Evolutionary conservation across 2,329 filamentous ascomycete species (phyloP), one percentile per base, ranked within the genome.

Genomic region (Pestalotiopsis sp.): DNA sequence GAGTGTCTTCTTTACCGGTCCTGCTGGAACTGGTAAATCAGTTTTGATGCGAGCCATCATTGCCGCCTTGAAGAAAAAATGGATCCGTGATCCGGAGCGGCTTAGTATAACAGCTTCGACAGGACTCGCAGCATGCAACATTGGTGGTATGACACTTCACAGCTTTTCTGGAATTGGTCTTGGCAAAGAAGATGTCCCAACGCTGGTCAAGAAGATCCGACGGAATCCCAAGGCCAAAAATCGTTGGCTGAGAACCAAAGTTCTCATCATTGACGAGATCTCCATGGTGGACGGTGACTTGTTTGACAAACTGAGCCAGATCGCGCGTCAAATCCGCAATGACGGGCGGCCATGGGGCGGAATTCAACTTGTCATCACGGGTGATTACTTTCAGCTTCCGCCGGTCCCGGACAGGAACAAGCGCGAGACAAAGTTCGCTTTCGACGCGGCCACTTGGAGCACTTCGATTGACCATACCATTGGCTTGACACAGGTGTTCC

Each of bases 201-300:
- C 92, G 39, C 85, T 99, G 27, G 88, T 98, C 64, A 96, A 93
- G 79, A 99, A 98, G 85, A 93, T 99, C 74, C 92, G 93, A 74
- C 89, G 90, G 69, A 98, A 98, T 73, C 86, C 88, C 20, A 98
- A 98, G 78, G 94, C 94, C 25, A 95, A 93, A 77, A 92, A 90
- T 71, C 89, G 95, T 55, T 99, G 97, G 97, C 82, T 97, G 72
- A 89, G 90, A 68, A 97, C 94, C 0, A 97, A 95, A 76, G 90
- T 94, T 13, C 87, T 99, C 27, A 87, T 99, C 73, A 89, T 99
- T 74, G 96, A 99, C 80, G 96, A 99, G 78, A 91, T 99, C 3
- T 98, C 96, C 13, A 99, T 99, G 97, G 95, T 99, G 4, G 96
- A 99, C 75, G 96, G 94, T 1, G 95, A 98, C 41, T 85, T 99